Evolutionary conservation across 495 filamentous ascomycete genomes (phyloP), one percentile per base, ranked within the genome.

Genomic region (Penicillium canescens): DNA sequence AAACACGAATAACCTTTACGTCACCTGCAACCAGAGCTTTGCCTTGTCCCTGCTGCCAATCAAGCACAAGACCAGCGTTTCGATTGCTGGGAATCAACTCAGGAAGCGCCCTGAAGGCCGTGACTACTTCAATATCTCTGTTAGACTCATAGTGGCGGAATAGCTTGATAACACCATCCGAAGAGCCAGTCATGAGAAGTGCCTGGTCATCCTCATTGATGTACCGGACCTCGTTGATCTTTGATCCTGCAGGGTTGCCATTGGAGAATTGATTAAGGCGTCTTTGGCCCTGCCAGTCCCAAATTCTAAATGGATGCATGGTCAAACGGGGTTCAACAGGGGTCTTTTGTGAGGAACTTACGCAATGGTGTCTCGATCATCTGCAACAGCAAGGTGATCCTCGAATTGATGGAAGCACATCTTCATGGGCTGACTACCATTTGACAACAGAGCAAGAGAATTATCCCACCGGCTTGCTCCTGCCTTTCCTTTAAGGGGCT

Each of bases 121-220:
- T 88, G 3, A 95, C 91, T n/a, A 99, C 80, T 71, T 96, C 90
- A 42, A 92, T 84, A 8, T 82, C 78, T 50, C 78, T 79, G 20
- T 83, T 73, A 28, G 80, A 83, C 54, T 81, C 79, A 61, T 98
- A 98, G 62, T 96, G 89, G 47, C 91, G 83, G 69, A 93, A 98
- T n/a, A 98, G 84, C 58, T 92, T 87, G 54, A 99, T 81, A 4
- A 98, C 88, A 35, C 94, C 94, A 61, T 99, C 94, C 1, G 90
- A 96, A 9, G 91, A 93, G 5, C 93, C 94, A 6, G 91, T 96
- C 85, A 98, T 90, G 40, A 98, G 71, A 28, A 96, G 80, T 7
- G 95, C 92, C 65, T 94, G 90, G 62, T 99, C 94, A 61, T 99
- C 94, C 67, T 99, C 94, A 59, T 99, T 99, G 71, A 99, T 94